Evolutionary conservation across 768 basidiomycete genomes (phyloP), one percentile per base, ranked within the genome.

Genomic region (Gelatoporia subvermispora): DNA sequence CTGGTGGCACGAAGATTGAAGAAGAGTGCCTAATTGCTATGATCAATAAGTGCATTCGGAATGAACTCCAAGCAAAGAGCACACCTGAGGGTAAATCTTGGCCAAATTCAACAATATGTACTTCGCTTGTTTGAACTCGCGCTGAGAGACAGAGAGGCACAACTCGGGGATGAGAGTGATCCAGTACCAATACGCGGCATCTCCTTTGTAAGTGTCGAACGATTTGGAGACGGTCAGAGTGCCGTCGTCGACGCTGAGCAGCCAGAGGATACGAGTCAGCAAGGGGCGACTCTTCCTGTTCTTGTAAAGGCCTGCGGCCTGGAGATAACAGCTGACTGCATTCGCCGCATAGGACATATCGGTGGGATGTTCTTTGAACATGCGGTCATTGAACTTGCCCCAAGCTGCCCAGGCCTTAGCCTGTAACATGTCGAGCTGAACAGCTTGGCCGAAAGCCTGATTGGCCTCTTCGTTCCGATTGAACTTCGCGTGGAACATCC

Each of bases 391-490:
- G 65, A 79, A 97, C 55, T 85, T 80, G 40, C 94, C 96, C 95
- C 94, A 99, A 62, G 97, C 93, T 1, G 93, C 93, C 96, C 96
- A 99, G 4, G 92, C 92, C 67, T 97, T 98, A 0, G 95, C 84
- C 65, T 97, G 85, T 41, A 74, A 75, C 80, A 96, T 88, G 63
- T 99, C 96, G 66, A 97, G 79, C 66, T 97, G 93, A 28, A 97
- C 91, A 25, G 96, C 96, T 68, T 91, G 90, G 8, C 90, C 89
- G 64, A 97, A 97, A 16, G 94, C 89, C 41, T 78, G 71, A 55
- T 90, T 93, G 21, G 96, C 93, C 7, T 98, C 95, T 3, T 96
- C 92, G 54, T 81, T 79, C 43, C 88, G 85, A 23, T 81, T 82
- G 38, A 91, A 81, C 51, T 88, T 83, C 39, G 93, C 88, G 56